A percentile compares a stretch with the other conserved stretches of the same genome.
Conservation (phyloP, 2,329 filamentous ascomycete species). For the Fusarium sp. region DNA sequence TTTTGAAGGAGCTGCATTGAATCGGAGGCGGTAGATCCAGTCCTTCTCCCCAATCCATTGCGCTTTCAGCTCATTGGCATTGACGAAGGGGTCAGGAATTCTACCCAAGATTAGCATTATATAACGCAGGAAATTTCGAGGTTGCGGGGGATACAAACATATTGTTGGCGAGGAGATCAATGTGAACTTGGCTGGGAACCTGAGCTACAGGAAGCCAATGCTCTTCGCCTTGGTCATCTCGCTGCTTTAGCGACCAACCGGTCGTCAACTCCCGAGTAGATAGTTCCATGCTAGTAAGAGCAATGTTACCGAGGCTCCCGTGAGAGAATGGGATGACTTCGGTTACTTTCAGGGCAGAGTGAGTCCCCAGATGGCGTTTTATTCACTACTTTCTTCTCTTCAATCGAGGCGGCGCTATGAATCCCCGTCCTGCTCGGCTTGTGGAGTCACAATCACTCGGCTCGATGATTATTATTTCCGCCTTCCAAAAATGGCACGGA, state of each 20-base stretch:
- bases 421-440: neutral
- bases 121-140: neutral
- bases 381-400: neutral
- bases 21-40: conserved; percentile 71
- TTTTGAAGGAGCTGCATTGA: neutral
- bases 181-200: neutral
- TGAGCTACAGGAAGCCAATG: neutral
- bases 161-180: conserved; percentile 65
- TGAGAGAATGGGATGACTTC: neutral
- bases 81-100: conserved; percentile 73
- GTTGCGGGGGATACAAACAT: conserved; percentile 36
- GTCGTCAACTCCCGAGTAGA: neutral
- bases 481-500: neutral
- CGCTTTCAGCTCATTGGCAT: conserved; percentile 75
- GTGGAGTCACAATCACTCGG: neutral
- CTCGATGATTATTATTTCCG: neutral
- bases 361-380: neutral
- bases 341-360: neutral
- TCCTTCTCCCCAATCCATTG: conserved; percentile 73
- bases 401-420: neutral
- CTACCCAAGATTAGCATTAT: neutral
- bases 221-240: neutral
- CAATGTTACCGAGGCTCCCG: neutral
- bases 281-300: neutral
- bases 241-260: neutral